Conservation (phyloP, 192 early-diverging fungal species). For the Coemansia aciculifera region DNA sequence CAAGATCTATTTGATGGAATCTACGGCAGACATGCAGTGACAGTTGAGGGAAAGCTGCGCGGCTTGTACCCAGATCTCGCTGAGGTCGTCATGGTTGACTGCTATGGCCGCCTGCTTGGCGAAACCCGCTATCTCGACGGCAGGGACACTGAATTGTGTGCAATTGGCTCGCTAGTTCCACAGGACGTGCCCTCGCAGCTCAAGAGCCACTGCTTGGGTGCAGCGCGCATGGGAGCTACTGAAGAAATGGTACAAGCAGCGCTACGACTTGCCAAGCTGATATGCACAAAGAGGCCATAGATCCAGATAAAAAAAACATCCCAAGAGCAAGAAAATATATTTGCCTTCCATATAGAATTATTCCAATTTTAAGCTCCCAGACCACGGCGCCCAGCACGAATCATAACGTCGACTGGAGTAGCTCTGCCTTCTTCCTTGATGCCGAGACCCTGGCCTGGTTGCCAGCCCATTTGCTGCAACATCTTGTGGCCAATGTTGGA, state of each 20-base stretch:
- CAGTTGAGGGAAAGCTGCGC: constrained; percentile 22
- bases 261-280: constrained; percentile 30
- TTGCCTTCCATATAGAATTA: neutral
- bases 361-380: constrained; percentile 33
- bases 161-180: constrained; percentile 35
- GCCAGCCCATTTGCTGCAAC: constrained; percentile 56
- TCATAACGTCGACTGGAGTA: constrained; percentile 45
- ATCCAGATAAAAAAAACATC: neutral
- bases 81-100: constrained; percentile 33
- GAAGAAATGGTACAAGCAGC: constrained; percentile 38
- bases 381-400: constrained; percentile 44
- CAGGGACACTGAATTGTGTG: constrained; percentile 40
- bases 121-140: constrained; percentile 25
- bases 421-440: constrained; percentile 44
- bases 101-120: constrained; percentile 32
- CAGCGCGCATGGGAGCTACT: constrained; percentile 28
- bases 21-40: constrained; percentile 23
- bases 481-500: constrained; percentile 56
- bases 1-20: constrained; percentile 22
- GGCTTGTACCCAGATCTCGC: constrained; percentile 36
- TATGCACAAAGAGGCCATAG: constrained; percentile 18
- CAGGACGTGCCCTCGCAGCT: constrained; percentile 41
- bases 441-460: constrained; percentile 50
- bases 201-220: constrained; percentile 48
- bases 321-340: neutral